A percentile compares a stretch with the other conserved stretches of the same genome.
Conservation (phyloP, 2,329 filamentous ascomycete species). For the Zymoseptoria ardabiliae region DNA sequence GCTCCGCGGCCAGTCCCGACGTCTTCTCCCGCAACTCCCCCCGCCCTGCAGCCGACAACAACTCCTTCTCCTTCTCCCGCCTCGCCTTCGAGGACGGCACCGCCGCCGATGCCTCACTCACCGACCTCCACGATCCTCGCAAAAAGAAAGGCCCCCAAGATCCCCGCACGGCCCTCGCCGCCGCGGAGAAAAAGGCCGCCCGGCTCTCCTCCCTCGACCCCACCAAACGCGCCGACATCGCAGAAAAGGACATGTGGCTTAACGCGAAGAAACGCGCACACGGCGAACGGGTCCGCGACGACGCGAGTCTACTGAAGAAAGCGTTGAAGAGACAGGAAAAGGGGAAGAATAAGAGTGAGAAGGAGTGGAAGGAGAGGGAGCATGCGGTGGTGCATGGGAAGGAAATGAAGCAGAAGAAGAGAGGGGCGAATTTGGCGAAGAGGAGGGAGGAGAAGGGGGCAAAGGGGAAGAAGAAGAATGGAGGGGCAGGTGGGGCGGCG, state of each 20-base stretch:
- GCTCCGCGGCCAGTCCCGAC: conserved; percentile 45
- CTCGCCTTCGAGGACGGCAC: conserved; percentile 87
- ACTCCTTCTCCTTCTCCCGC: conserved; percentile 81
- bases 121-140: conserved; percentile 51
- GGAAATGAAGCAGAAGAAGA: conserved; percentile 44
- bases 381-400: conserved; percentile 41
- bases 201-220: conserved; percentile 68
- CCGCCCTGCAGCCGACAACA: conserved; percentile 36
- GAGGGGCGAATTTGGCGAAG: conserved; percentile 54
- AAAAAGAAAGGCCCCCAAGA: conserved; percentile 81
- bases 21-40: conserved; percentile 43
- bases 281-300: conserved; percentile 82
- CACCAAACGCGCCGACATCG: conserved; percentile 74
- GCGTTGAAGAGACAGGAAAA: conserved; percentile 88
- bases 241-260: conserved; percentile 91
- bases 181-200: conserved; percentile 77
- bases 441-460: conserved; percentile 74
- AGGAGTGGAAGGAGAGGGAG: conserved; percentile 59
- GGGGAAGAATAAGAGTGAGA: conserved; percentile 82
- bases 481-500: conserved; percentile 54
- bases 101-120: conserved; percentile 64
- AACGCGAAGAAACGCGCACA: conserved; percentile 82
- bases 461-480: conserved; percentile 59
- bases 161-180: conserved; percentile 75
- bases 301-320: conserved; percentile 83